These are phyloP conservation scores for Patellifolia procumbens DNA, from an alignment of 179 eudicot genomes.

Conservation along the genomic window DNA sequence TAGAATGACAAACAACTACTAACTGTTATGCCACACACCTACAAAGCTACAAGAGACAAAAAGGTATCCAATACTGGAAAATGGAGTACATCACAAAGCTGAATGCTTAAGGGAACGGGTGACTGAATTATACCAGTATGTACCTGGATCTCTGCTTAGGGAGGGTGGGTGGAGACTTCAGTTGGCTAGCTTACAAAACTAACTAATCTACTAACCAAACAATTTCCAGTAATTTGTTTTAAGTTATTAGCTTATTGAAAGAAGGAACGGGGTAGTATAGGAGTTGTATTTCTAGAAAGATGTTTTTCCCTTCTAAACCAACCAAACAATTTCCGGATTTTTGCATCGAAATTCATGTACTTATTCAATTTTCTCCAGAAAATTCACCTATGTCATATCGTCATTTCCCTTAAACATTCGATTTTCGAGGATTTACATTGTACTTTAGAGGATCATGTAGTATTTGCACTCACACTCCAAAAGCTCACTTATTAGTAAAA, in stretches of 20 bases:
- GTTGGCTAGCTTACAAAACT: background rate
- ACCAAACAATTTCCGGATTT: conserved; percentile 2
- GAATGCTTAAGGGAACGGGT: background rate
- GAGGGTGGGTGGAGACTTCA: background rate
- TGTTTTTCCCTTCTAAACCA: background rate
- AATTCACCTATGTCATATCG: background rate
- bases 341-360: background rate
- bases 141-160: background rate
- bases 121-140: background rate
- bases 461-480: background rate
- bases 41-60: background rate
- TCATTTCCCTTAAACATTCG: background rate
- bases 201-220: no score
- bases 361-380: background rate
- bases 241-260: background rate
- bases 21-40: background rate
- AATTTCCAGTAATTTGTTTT: background rate
- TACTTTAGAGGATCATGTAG: background rate
- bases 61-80: background rate
- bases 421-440: background rate
- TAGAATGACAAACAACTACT: background rate
- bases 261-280: background rate
- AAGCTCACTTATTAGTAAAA: conserved; percentile 16
- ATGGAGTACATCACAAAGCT: background rate
- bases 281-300: background rate